These are phyloP conservation scores for Fusarium miscanthi DNA, from an alignment of 2,329 filamentous ascomycete species.

Conservation along the genomic window DNA sequence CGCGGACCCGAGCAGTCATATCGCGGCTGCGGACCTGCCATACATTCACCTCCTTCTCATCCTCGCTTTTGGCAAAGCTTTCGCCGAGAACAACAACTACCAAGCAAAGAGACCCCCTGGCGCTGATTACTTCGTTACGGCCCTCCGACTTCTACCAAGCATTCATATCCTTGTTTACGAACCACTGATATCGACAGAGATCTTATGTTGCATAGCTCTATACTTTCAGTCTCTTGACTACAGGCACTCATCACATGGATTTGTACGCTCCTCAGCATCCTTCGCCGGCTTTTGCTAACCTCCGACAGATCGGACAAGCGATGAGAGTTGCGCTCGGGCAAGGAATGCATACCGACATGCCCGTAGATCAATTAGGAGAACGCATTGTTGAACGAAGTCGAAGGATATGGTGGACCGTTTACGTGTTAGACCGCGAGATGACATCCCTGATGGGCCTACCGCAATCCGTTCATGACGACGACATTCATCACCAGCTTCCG, in stretches of 20 bases:
- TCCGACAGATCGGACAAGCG: slow-evolving; percentile 57
- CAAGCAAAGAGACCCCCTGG: slow-evolving; percentile 56
- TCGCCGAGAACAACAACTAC: slow-evolving; percentile 54
- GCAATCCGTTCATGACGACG: slow-evolving; percentile 60
- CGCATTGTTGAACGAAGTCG: slow-evolving; percentile 58
- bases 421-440: slow-evolving; percentile 64
- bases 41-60: slow-evolving; percentile 66
- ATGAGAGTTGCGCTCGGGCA: slow-evolving; percentile 60
- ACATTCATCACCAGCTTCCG: slow-evolving; percentile 57
- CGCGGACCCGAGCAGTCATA: slow-evolving; percentile 30
- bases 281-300: not conserved
- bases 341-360: slow-evolving; percentile 66
- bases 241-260: slow-evolving; percentile 58
- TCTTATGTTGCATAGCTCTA: slow-evolving; percentile 62
- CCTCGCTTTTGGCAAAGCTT: slow-evolving; percentile 66
- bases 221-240: slow-evolving; percentile 64
- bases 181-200: slow-evolving; percentile 59
- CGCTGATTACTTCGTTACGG: slow-evolving; percentile 58
- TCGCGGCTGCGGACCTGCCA: slow-evolving; percentile 51
- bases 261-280: slow-evolving; percentile 42
- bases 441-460: slow-evolving; percentile 65
- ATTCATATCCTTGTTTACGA: slow-evolving; percentile 54
- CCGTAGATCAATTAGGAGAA: slow-evolving; percentile 53
- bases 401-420: slow-evolving; percentile 65
- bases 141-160: slow-evolving; percentile 57